Evolutionary conservation across 352 stramenopile genomes (phyloP).

Genomic region (Phytophthora pluvialis): DNA sequence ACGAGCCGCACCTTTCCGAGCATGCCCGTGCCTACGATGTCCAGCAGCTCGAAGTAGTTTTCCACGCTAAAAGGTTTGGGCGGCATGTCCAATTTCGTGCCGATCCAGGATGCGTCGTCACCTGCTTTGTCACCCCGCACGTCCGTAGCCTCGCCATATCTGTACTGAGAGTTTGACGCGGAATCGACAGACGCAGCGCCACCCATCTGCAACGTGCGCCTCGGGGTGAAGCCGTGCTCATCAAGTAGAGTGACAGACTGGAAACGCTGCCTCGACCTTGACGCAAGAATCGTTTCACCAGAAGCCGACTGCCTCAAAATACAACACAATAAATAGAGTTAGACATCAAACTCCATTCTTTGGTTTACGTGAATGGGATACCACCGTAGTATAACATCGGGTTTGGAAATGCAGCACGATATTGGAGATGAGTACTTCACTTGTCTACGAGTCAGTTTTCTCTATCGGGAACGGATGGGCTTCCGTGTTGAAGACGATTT

Average conservation of each 20-base stretch:
- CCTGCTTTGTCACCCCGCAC: conserved; percentile 6
- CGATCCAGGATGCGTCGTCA: conserved; percentile 47
- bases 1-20: conserved; percentile 70
- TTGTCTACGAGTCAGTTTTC: conserved; percentile 22
- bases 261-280: conserved; percentile 6
- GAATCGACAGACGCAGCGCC: conserved; percentile 33
- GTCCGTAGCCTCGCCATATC: conserved; percentile 25
- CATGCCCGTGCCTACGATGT: conserved; percentile 76
- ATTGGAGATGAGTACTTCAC: conserved; percentile 23
- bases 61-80: conserved; percentile 61
- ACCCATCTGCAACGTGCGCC: conserved; percentile 24
- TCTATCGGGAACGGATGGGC: conserved; percentile 83
- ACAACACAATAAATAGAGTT: conserved; percentile 28
- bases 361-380: conserved; percentile 9
- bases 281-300: conserved; percentile 18
- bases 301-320: conserved; percentile 12
- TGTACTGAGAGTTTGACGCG: conserved; percentile 18
- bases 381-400: conserved; percentile 7
- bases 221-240: conserved; percentile 19
- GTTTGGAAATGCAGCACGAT: conserved; percentile 17
- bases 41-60: conserved; percentile 63
- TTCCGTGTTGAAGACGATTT: conserved; percentile 92
- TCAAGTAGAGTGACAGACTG: conserved; percentile 17
- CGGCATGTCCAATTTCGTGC: conserved; percentile 57
- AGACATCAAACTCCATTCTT: conserved; percentile 21